Evolutionary conservation across 2,329 filamentous ascomycete genomes (phyloP).

Genomic region (Fusarium sp.): DNA sequence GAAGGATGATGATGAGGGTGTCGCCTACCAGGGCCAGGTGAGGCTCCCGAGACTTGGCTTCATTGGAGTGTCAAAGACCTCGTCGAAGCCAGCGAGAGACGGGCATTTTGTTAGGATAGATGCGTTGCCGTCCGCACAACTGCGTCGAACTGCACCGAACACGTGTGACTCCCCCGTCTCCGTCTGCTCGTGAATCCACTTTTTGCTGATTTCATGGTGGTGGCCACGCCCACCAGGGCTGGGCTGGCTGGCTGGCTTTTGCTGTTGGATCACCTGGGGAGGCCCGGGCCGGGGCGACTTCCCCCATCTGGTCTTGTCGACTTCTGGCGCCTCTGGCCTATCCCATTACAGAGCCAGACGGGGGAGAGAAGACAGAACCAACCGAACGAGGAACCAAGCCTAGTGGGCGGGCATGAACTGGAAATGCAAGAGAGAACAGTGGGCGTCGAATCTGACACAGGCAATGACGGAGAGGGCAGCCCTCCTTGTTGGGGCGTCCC

Average conservation of each 20-base stretch:
- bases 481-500: neutral
- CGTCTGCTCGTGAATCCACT: conserved; percentile 10
- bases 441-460: conserved; percentile 23
- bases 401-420: conserved; percentile 10
- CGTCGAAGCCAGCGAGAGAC: neutral
- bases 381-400: neutral
- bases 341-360: neutral
- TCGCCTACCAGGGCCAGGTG: neutral
- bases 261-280: conserved; percentile 8
- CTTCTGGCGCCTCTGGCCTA: neutral
- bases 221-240: conserved; percentile 5
- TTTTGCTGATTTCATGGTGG: conserved; percentile 4
- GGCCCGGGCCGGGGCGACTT: conserved; percentile 24
- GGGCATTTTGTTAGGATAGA: neutral
- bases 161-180: conserved; percentile 10
- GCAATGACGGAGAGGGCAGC: conserved; percentile 14
- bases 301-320: neutral
- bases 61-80: neutral
- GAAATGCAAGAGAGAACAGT: conserved; percentile 11
- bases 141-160: conserved; percentile 3
- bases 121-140: neutral
- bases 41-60: neutral
- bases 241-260: neutral
- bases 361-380: neutral
- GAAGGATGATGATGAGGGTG: neutral